Conservation (phyloP, 257 asterid genomes). For the Pogostemon cablin region DNA sequence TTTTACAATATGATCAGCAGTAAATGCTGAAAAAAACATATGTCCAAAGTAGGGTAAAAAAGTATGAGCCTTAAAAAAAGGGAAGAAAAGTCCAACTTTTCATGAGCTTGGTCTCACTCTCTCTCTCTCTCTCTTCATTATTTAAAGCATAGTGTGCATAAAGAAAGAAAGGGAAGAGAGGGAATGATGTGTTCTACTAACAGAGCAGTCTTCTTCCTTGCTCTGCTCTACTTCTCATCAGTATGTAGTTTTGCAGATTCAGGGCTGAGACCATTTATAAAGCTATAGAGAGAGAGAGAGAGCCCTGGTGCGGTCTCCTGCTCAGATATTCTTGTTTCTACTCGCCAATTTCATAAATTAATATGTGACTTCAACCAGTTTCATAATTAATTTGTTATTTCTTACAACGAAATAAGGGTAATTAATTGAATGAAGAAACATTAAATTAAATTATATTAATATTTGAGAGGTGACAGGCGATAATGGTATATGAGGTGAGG, state of each 20-base stretch:
- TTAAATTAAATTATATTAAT: no score
- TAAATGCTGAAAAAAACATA: conserved; percentile 25
- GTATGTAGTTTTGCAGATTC: conserved; percentile 48
- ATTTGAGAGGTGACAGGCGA: no score
- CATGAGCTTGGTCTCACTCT: not conserved
- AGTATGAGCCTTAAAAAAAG: conserved; percentile 10
- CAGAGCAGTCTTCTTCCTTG: conserved; percentile 50
- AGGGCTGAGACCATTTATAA: conserved; percentile 80
- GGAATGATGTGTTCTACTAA: conserved; percentile 43
- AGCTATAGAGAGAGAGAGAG: conserved; percentile 91
- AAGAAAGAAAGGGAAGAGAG: not conserved
- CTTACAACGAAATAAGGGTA: no score
- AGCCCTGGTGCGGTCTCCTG: conserved; percentile 96
- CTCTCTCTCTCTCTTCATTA: not conserved
- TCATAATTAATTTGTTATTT: no score
- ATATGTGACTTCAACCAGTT: no score
- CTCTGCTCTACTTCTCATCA: conserved; percentile 41
- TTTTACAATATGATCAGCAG: not conserved
- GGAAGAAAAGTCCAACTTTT: not conserved
- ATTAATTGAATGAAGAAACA: no score
- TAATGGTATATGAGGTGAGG: no score
- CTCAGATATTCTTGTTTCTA: conserved; percentile 84
- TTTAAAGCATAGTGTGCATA: conserved; percentile 23
- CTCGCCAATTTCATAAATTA: no score
- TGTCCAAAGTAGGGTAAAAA: conserved; percentile 17